Percentiles rank a stretch among this genome's conserved stretches.
Evolutionary conservation across 257 asterid species (phyloP).

Genomic region (Solanum chiquidenum): DNA sequence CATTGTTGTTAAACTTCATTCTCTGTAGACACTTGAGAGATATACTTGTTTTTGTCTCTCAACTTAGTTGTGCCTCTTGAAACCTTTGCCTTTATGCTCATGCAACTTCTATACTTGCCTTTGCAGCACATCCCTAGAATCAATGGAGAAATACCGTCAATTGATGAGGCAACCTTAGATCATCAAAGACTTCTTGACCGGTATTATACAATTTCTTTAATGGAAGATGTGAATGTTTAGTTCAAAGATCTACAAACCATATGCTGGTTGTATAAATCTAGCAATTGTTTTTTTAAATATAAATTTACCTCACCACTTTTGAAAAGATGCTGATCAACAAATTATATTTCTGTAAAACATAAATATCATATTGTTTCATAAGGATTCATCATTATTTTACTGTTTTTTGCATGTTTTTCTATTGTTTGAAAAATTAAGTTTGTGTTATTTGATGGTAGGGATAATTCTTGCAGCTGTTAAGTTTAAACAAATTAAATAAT

Average conservation of each 20-base stretch:
- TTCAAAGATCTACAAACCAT: neutral
- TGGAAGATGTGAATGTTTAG: neutral
- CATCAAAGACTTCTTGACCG: constrained; percentile 91
- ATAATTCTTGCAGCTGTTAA: neutral
- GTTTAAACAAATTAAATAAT: neutral
- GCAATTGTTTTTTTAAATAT: neutral
- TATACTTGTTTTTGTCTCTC: neutral
- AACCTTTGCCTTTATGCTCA: neutral
- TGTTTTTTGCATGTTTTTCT: neutral
- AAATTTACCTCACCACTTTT: neutral
- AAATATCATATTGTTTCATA: neutral
- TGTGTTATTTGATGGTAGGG: neutral
- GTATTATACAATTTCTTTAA: constrained; percentile 24
- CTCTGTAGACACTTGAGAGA: neutral
- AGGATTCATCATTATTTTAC: neutral
- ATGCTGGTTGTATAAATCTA: neutral
- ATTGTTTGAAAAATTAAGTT: neutral
- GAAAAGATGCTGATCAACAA: neutral
- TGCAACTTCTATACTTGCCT: neutral
- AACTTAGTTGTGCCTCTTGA: neutral
- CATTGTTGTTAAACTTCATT: neutral
- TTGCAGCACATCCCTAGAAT: constrained; percentile 90
- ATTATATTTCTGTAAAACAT: neutral
- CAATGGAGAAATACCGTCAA: constrained; percentile 89
- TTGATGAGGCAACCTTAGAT: constrained; percentile 85